A percentile compares a stretch with the other conserved stretches of the same genome.
Conservation (phyloP, 2,329 filamentous ascomycete species). For the Berkeleyomyces basicola region DNA sequence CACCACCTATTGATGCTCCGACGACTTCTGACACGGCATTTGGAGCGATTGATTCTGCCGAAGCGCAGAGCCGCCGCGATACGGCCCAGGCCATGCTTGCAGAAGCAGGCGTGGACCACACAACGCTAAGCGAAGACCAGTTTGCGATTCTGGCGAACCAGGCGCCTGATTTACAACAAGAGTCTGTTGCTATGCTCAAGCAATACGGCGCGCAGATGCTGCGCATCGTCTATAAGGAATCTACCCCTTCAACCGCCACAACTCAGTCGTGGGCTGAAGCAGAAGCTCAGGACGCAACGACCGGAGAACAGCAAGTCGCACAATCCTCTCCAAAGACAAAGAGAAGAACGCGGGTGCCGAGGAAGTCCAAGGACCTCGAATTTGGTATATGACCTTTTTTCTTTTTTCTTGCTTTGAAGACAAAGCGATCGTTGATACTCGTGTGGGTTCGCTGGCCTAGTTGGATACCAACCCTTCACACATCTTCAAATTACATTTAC, state of each 20-base stretch:
- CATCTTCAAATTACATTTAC: no score
- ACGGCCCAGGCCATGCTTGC: constrained; percentile 31
- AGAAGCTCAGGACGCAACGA: constrained; percentile 13
- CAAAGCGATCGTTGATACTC: background rate
- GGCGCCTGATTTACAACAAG: constrained; percentile 35
- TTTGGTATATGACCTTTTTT: constrained; percentile 3
- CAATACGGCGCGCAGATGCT: constrained; percentile 41
- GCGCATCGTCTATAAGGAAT: constrained; percentile 36
- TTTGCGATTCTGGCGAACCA: constrained; percentile 45
- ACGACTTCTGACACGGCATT: background rate
- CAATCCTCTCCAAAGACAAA: constrained; percentile 14
- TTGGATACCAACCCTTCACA: background rate
- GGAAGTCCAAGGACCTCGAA: constrained; percentile 10
- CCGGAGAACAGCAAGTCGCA: constrained; percentile 11
- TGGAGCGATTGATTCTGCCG: constrained; percentile 21
- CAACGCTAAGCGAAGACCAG: constrained; percentile 36
- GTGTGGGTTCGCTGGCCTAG: background rate
- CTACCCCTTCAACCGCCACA: background rate
- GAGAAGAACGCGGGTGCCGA: background rate
- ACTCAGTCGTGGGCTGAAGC: constrained; percentile 20
- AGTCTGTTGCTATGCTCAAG: constrained; percentile 39
- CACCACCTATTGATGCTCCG: background rate
- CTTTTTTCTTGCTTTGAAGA: background rate
- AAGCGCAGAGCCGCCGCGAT: constrained; percentile 33
- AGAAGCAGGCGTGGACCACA: constrained; percentile 32